These are phyloP conservation scores for Syncephalastrum racemosum DNA, from an alignment of 371 early-diverging fungal genomes.

Conservation along the genomic window DNA sequence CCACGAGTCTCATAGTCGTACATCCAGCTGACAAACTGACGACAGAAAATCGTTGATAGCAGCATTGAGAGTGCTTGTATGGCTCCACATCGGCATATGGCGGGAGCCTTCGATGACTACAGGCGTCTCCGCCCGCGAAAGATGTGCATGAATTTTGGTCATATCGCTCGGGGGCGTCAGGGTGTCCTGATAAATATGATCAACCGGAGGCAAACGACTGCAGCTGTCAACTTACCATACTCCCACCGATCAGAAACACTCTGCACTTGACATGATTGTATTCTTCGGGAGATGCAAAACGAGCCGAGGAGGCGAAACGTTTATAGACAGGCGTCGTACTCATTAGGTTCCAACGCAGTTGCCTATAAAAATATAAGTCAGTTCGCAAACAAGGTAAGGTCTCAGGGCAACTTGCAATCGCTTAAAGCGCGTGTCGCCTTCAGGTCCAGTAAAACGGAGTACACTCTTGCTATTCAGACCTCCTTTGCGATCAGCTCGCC, in stretches of 20 bases:
- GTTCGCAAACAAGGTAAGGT: neutral
- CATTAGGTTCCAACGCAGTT: conserved; percentile 63
- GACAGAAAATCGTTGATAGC: conserved; percentile 57
- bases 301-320: conserved; percentile 46
- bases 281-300: conserved; percentile 36
- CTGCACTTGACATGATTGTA: conserved; percentile 46
- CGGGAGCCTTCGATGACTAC: conserved; percentile 61
- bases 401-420: too few species aligned
- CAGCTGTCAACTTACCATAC: conserved; percentile 38
- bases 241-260: conserved; percentile 59
- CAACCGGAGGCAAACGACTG: neutral
- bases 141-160: conserved; percentile 38
- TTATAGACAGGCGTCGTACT: conserved; percentile 56
- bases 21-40: too few species aligned
- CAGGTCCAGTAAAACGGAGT: conserved; percentile 49
- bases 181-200: conserved; percentile 30
- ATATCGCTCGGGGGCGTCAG: conserved; percentile 47
- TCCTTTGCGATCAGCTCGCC: conserved; percentile 63
- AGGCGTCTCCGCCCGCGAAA: conserved; percentile 35
- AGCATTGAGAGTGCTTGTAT: conserved; percentile 62
- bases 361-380: conserved; percentile 24
- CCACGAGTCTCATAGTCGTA: too few species aligned
- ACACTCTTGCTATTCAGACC: conserved; percentile 62
- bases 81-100: conserved; percentile 67
- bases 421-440: conserved; percentile 18